Evolutionary conservation across 306 rosid species (phyloP), one percentile per base, ranked within the genome.

Genomic region (Fagus sylvatica): DNA sequence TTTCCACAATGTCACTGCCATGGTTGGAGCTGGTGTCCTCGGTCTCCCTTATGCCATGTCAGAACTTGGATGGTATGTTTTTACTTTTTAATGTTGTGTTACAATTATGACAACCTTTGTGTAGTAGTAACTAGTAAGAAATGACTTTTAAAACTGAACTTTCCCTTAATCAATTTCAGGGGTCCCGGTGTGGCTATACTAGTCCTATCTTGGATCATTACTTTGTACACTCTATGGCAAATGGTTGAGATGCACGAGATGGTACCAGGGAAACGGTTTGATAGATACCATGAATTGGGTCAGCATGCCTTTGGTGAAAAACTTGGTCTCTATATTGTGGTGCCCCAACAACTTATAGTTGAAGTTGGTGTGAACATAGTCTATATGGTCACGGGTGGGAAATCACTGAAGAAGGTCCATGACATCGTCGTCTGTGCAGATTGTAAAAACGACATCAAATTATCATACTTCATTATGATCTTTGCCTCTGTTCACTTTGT

Each of bases 121-220:
- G 13, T 10, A 46, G 15, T 46, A 46, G 0, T 46, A n/a, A n/a
- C n/a, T n/a, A n/a, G n/a, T 46, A 46, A 46, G 17, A 60, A 60
- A 60, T 32, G 39, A 46, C 7, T 7, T 60, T 60, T 5, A 2
- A 15, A 12, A 37, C n/a, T 37, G 42, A 65, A 19, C 49, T 65
- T 37, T n/a, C 1, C 11, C 46, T 65, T 65, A 6, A 17, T 39
- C 30, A 46, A 22, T 40, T 76, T 69, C 84, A 93, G 98, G 98
- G 98, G 96, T 53, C 98, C 98, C 10, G 98, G 98, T 5, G 96
- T 91, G 74, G 86, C 11, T 12, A 12, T 88, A 13, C 51, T 88
- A 32, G 74, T 88, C 9, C 42, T 88, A 4, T 88, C 92, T 62
- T 88, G 92, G 92, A 19, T 88, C 77, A 71, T 88, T 75, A 88